phyloP scores from a whole-genome alignment of 768 basidiomycete species.

The Auriculariales sp. region DNA sequence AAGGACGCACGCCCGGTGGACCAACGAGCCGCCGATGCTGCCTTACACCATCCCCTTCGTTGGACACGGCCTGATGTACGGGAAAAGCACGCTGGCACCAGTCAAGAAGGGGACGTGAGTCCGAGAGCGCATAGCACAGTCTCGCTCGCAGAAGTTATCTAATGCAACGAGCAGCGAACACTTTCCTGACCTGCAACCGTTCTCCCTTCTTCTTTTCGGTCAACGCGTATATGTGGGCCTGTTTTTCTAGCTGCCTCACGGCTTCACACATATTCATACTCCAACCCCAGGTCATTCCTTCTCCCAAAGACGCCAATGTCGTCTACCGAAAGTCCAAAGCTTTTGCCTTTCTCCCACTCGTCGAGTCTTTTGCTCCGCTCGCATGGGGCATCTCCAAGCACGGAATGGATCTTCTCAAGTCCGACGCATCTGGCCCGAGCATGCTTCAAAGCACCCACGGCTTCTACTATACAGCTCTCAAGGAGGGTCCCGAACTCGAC shows the following conservation, averaged over 20 bases:
- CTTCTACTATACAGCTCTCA: neutral
- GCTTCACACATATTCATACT: neutral
- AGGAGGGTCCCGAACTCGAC: neutral
- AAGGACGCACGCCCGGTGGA: neutral
- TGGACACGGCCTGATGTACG: neutral
- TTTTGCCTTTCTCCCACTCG: neutral
- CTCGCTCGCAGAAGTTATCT: too few relatives aligned
- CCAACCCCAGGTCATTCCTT: neutral
- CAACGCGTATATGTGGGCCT: neutral
- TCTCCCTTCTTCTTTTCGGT: neutral
- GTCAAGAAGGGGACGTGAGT: neutral
- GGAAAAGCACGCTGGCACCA: neutral
- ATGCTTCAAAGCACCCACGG: neutral
- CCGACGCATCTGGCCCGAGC: neutral
- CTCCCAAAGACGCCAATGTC: neutral
- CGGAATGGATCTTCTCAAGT: neutral
- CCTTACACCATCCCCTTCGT: neutral
- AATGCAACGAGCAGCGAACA: neutral
- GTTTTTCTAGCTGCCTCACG: neutral
- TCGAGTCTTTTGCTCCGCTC: neutral
- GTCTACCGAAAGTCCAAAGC: conserved; percentile 1
- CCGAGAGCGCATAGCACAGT: too few relatives aligned
- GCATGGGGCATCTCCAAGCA: neutral
- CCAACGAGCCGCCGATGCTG: neutral
- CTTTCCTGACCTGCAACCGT: neutral